A percentile compares a stretch with the other conserved stretches of the same genome.
These are phyloP conservation scores for Apophysomyces trapeziformis DNA, from an alignment of 371 early-diverging fungal genomes.

Conservation along the genomic window DNA sequence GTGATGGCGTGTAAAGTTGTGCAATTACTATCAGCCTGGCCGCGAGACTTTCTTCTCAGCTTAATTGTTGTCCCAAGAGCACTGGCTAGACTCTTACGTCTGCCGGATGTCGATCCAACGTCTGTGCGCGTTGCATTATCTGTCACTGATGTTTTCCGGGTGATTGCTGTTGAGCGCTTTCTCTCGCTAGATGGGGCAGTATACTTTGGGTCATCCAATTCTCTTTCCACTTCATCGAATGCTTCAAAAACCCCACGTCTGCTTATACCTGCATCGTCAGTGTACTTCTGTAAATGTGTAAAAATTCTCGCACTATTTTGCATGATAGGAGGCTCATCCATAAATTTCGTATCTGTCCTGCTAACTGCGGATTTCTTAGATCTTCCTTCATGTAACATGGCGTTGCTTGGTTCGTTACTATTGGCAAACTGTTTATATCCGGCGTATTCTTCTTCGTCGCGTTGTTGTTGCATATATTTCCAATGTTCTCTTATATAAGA, in stretches of 20 bases:
- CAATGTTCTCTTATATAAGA: constrained; percentile 44
- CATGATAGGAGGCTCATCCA: constrained; percentile 9
- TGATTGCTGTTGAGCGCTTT: background rate
- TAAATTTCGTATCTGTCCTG: constrained; percentile 19
- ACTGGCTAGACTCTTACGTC: constrained; percentile 28
- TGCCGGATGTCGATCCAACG: background rate
- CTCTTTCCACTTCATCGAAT: constrained; percentile 33
- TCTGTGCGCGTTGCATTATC: background rate
- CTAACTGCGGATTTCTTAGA: constrained; percentile 26
- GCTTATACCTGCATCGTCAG: constrained; percentile 31
- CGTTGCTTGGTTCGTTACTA: background rate
- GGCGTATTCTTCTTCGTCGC: constrained; percentile 15
- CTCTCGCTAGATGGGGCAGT: background rate
- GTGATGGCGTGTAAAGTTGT: background rate
- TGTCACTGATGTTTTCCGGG: background rate
- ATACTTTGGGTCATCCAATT: constrained; percentile 9
- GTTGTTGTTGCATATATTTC: constrained; percentile 48
- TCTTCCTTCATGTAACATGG: constrained; percentile 7
- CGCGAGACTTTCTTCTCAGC: constrained; percentile 16
- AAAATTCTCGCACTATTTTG: constrained; percentile 3
- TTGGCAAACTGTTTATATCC: constrained; percentile 11
- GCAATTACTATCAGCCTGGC: background rate
- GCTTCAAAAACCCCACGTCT: constrained; percentile 34
- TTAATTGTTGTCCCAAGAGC: constrained; percentile 9
- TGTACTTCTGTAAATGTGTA: constrained; percentile 14